Percentiles rank a stretch among this genome's conserved stretches.
Evolutionary conservation across 257 asterid genomes (phyloP).

Genomic region (Solanum commersonii): DNA sequence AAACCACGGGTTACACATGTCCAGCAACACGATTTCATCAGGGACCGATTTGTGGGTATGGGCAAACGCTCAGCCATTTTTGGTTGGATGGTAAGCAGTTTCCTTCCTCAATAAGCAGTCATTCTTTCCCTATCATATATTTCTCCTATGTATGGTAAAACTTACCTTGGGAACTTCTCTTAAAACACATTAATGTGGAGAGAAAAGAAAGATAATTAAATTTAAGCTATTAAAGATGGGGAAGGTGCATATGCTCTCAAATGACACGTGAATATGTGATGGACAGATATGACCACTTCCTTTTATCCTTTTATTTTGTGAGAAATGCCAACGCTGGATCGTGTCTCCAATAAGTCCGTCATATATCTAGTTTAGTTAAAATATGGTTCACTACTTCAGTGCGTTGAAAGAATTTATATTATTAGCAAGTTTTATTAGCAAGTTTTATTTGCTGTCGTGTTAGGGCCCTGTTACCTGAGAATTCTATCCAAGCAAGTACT

Average conservation of each 20-base stretch:
- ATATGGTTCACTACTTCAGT: background rate
- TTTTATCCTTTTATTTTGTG: background rate
- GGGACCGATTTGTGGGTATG: constrained; percentile 62
- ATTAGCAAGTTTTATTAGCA: background rate
- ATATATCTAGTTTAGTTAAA: background rate
- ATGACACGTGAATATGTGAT: background rate
- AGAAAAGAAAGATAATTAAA: background rate
- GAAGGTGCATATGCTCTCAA: background rate
- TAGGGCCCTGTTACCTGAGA: background rate
- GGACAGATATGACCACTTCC: background rate
- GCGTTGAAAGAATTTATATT: background rate
- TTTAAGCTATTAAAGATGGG: background rate
- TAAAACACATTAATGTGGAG: background rate
- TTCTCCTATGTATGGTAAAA: background rate
- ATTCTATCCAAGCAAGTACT: background rate
- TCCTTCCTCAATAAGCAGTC: background rate
- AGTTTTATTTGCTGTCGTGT: background rate
- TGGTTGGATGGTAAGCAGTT: constrained; percentile 62
- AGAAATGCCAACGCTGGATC: background rate
- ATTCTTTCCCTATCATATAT: background rate
- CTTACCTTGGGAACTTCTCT: background rate
- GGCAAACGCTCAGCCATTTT: constrained; percentile 42
- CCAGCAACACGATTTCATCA: constrained; percentile 82
- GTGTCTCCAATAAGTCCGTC: background rate
- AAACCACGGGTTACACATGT: constrained; percentile 67